Base-by-base conservation (phyloP, 73 alveolate species). In the Uronychia setigera region DNA sequence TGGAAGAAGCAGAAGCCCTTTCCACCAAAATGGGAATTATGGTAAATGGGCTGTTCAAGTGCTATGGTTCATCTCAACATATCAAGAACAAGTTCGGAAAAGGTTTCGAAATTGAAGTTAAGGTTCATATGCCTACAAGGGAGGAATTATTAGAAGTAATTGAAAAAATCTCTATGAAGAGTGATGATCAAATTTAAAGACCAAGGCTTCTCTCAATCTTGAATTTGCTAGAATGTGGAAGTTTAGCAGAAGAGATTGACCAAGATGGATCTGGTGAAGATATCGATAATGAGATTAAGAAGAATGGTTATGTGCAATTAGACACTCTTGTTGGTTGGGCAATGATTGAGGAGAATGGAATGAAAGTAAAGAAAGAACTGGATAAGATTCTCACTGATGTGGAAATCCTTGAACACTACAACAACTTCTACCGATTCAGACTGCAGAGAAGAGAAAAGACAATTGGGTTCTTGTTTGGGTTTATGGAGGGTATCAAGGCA, bases 41-140 rank as follows among this genome's bases (percentile, higher is more conserved):
- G 98, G 99, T 96, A n/a, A 93, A 88, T 78, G 99, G 99, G 9
- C 90, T 92, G 85, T 90, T 97, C 75, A 93, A 94, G 28, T 97
- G 99, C 84, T 81, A 93, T 82, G 99, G 99, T 0, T 81, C 98
- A 13, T 94, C 97, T 1, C 88, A 96, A 83, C 97, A 97, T 78
- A 94, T 97, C 33, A 97, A 95, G 87, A 95, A 92, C 91, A 95
- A 93, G 79, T 97, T 89, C 92, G 99, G 99, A 46, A 91, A 92
- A 80, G 99, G 99, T 11, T 97, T 93, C 87, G 99, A 97, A 80
- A 88, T 97, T 30, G 97, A 93, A 84, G 91, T 94, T 29, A 97
- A 95, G 78, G 87, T 96, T 26, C 81, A 91, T 46, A 87, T 91
- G 79, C 96, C 88, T 60, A 80, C 87, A 26, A 87, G 87, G 79